A percentile compares a stretch with the other conserved stretches of the same genome.
Conservation (phyloP, 2,329 filamentous ascomycete genomes). For the Nemania sp. region DNA sequence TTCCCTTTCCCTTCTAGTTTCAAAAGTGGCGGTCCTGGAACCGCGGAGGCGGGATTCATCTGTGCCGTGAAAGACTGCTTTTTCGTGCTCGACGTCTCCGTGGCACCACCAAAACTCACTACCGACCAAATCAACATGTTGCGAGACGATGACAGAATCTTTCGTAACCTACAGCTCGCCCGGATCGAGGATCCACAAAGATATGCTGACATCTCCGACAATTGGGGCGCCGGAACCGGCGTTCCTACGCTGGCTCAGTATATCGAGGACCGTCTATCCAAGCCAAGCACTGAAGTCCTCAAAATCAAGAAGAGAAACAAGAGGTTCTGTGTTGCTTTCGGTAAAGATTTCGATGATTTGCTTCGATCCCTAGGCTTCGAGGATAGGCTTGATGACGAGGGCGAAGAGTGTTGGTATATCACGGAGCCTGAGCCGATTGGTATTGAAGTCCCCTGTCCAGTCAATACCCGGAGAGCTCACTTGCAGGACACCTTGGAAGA, state of each 20-base stretch:
- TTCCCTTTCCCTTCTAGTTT: not conserved
- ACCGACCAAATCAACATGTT: conserved; percentile 50
- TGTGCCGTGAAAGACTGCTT: conserved; percentile 36
- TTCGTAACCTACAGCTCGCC: conserved; percentile 45
- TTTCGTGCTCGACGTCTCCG: conserved; percentile 55
- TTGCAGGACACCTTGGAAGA: conserved; percentile 38
- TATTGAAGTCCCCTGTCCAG: conserved; percentile 38
- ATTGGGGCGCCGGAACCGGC: conserved; percentile 46
- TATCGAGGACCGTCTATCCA: conserved; percentile 53
- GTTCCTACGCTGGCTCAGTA: conserved; percentile 56
- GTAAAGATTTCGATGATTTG: conserved; percentile 53
- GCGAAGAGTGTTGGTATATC: conserved; percentile 46
- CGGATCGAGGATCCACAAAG: conserved; percentile 52
- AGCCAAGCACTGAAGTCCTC: conserved; percentile 41
- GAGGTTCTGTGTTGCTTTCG: conserved; percentile 59
- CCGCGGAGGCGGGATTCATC: conserved; percentile 31
- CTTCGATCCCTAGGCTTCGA: conserved; percentile 56
- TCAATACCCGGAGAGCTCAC: conserved; percentile 42
- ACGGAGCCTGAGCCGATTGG: conserved; percentile 43
- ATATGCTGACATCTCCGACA: conserved; percentile 49
- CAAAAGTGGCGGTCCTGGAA: conserved; percentile 14
- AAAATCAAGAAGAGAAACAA: conserved; percentile 62
- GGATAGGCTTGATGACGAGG: conserved; percentile 46
- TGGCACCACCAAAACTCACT: conserved; percentile 50
- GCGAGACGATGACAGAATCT: conserved; percentile 51